Percentiles rank a stretch among this genome's conserved stretches.
These are phyloP conservation scores for Xylaria sp. DNA, from an alignment of 2,329 filamentous ascomycete species.

Conservation along the genomic window DNA sequence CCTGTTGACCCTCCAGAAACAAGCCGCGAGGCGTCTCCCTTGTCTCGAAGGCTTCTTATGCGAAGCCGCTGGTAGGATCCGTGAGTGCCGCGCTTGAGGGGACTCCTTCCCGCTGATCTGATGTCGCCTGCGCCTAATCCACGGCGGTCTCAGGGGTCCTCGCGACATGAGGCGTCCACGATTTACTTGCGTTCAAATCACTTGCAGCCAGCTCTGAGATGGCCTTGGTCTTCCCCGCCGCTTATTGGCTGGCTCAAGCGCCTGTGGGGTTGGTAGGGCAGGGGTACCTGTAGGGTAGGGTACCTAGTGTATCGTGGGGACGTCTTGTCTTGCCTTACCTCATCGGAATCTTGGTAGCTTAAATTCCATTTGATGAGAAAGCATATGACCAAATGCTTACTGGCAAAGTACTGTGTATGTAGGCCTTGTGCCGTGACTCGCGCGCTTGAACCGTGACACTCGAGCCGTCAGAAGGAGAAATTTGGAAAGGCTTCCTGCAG, in stretches of 20 bases:
- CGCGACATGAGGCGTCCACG: background rate
- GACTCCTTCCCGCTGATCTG: background rate
- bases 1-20: constrained; percentile 8
- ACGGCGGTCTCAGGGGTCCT: background rate
- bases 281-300: too few relatives aligned
- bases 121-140: background rate
- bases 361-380: constrained; percentile 18
- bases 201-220: background rate
- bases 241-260: constrained; percentile 12
- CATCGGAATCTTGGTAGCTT: constrained; percentile 17
- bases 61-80: background rate
- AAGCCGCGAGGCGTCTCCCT: background rate
- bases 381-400: constrained; percentile 21
- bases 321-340: constrained; percentile 12
- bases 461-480: constrained; percentile 16
- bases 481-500: constrained; percentile 19
- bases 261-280: constrained; percentile 18
- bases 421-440: constrained; percentile 10
- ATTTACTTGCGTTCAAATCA: background rate
- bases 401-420: too few relatives aligned
- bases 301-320: too few relatives aligned
- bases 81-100: background rate
- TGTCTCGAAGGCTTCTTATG: background rate
- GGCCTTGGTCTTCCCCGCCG: too few relatives aligned
- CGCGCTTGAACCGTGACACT: constrained; percentile 18